A percentile compares a stretch with the other conserved stretches of the same genome.
These are phyloP conservation scores for Aegle marmelos DNA, from an alignment of 345 rosid species.

Conservation along the genomic window DNA sequence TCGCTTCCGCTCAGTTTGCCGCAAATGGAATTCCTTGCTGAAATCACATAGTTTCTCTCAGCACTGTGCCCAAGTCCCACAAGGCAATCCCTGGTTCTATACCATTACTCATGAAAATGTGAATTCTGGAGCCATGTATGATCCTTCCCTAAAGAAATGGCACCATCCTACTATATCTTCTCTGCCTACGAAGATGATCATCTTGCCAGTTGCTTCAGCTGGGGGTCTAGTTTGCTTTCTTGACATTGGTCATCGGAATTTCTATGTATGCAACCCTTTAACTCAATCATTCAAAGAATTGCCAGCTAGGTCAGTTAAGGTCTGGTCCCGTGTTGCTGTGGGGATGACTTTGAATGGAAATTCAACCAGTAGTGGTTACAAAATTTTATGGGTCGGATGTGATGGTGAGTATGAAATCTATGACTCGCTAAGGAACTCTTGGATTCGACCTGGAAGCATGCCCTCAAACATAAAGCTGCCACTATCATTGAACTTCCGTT, in stretches of 20 bases:
- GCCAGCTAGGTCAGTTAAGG: conserved; percentile 83
- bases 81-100: conserved; percentile 77
- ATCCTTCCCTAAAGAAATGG: conserved; percentile 85
- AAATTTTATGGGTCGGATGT: conserved; percentile 87
- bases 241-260: conserved; percentile 84
- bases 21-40: conserved; percentile 73
- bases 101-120: conserved; percentile 81
- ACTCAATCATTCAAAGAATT: conserved; percentile 77
- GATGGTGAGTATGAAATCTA: conserved; percentile 93
- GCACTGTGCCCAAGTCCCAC: conserved; percentile 61
- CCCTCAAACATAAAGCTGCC: conserved; percentile 74
- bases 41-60: conserved; percentile 74
- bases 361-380: conserved; percentile 60
- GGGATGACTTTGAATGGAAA: conserved; percentile 78
- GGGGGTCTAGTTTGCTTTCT: conserved; percentile 98
- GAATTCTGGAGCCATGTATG: conserved; percentile 86
- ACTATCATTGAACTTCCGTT: conserved; percentile 75
- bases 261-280: conserved; percentile 90
- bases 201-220: conserved; percentile 88
- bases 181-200: conserved; percentile 64
- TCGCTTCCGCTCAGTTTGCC: conserved; percentile 87
- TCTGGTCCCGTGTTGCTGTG: conserved; percentile 90
- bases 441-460: conserved; percentile 82
- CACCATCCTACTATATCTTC: conserved; percentile 67
- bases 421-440: conserved; percentile 65